These are phyloP conservation scores for Colletotrichum orbiculare DNA, from an alignment of 2,329 filamentous ascomycete genomes.

Conservation along the genomic window DNA sequence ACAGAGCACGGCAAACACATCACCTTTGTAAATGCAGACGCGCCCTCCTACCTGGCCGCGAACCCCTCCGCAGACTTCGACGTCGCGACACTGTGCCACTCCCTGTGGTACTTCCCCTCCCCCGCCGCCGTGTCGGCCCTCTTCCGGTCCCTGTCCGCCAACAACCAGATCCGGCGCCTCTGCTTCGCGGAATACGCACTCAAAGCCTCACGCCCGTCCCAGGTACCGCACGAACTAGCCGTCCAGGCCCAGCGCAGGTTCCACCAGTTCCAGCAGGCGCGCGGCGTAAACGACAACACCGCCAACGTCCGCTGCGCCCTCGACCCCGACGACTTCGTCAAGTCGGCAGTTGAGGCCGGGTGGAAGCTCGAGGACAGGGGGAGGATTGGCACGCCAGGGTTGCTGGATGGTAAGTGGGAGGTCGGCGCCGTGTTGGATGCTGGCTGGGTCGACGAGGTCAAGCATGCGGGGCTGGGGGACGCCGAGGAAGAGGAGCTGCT, in stretches of 20 bases:
- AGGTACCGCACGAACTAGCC: slow-evolving; percentile 30
- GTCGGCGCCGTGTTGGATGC: slow-evolving; percentile 26
- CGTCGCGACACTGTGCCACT: slow-evolving; percentile 29
- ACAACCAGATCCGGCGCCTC: background rate
- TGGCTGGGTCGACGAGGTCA: slow-evolving; percentile 15
- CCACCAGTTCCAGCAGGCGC: slow-evolving; percentile 6
- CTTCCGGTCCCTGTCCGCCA: slow-evolving; percentile 4
- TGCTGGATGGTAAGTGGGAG: slow-evolving; percentile 34
- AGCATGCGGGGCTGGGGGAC: slow-evolving; percentile 3
- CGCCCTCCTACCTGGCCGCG: slow-evolving; percentile 21
- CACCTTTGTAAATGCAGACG: slow-evolving; percentile 22
- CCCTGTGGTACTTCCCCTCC: slow-evolving; percentile 34
- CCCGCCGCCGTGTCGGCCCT: slow-evolving; percentile 7
- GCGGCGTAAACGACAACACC: slow-evolving; percentile 3
- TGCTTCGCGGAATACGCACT: slow-evolving; percentile 32
- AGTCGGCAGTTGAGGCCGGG: slow-evolving; percentile 18
- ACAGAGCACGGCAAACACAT: slow-evolving; percentile 10
- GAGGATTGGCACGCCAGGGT: slow-evolving; percentile 19
- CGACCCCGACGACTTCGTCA: slow-evolving; percentile 18
- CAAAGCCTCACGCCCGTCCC: slow-evolving; percentile 2
- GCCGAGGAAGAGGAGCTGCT: slow-evolving; percentile 29
- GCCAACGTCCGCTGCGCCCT: slow-evolving; percentile 32
- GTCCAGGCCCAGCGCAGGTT: slow-evolving; percentile 24
- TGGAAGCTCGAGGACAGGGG: slow-evolving; percentile 25
- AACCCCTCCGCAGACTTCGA: slow-evolving; percentile 2